These are phyloP conservation scores for Termitomyces sp. DNA, from an alignment of 1,284 basidiomycete genomes.

Conservation along the genomic window DNA sequence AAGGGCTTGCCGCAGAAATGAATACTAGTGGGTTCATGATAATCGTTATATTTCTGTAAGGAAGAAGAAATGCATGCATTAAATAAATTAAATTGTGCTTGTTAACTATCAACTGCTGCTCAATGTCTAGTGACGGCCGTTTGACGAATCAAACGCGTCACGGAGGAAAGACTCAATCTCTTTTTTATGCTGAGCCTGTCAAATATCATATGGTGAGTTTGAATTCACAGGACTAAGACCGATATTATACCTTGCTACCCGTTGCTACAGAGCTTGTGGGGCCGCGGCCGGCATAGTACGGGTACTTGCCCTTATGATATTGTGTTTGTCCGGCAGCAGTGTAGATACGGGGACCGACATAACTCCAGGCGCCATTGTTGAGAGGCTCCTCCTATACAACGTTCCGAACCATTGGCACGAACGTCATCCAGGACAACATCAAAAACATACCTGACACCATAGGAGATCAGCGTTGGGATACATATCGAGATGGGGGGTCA, in stretches of 20 bases:
- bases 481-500: conserved; percentile 87
- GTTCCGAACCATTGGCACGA: background rate
- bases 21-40: no score
- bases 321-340: conserved; percentile 80
- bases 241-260: conserved; percentile 66
- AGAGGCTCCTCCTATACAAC: conserved; percentile 71
- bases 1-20: no score
- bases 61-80: background rate
- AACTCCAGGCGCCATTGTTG: conserved; percentile 93
- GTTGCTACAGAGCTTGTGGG: conserved; percentile 89
- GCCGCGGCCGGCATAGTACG: conserved; percentile 81
- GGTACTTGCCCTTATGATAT: conserved; percentile 89
- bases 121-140: conserved; percentile 1
- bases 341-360: conserved; percentile 85
- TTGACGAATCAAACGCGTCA: conserved; percentile 43
- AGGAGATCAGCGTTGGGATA: conserved; percentile 92
- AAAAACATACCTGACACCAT: conserved; percentile 74
- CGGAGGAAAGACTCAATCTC: conserved; percentile 75
- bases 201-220: conserved; percentile 7
- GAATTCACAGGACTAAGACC: background rate
- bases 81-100: background rate
- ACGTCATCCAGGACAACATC: background rate
- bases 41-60: background rate
- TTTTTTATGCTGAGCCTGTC: conserved; percentile 74
- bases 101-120: background rate